These are phyloP conservation scores for Neofusicoccum laricinum DNA, from an alignment of 2,329 filamentous ascomycete species.

Conservation along the genomic window DNA sequence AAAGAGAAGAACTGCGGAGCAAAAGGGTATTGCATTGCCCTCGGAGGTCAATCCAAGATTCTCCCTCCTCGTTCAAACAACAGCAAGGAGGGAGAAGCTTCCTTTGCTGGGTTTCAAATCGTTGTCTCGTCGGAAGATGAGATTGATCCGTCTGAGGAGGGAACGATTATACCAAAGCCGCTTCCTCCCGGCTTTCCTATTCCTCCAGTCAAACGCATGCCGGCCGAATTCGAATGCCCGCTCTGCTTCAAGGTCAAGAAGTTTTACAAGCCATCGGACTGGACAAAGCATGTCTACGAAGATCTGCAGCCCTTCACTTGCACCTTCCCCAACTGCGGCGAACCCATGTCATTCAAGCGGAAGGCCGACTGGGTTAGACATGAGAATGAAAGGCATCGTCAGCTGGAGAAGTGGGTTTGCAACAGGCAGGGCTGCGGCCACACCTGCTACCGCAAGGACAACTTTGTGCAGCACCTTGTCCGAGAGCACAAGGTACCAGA, in stretches of 20 bases:
- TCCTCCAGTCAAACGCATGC: constrained; percentile 72
- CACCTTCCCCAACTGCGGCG: constrained; percentile 78
- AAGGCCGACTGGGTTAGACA: constrained; percentile 96
- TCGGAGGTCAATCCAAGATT: constrained; percentile 64
- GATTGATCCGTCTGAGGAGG: constrained; percentile 63
- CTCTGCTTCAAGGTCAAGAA: constrained; percentile 83
- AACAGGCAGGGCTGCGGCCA: constrained; percentile 77
- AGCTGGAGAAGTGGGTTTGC: constrained; percentile 89
- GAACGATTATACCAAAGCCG: constrained; percentile 54
- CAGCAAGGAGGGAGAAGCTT: constrained; percentile 56
- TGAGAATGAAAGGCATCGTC: constrained; percentile 86
- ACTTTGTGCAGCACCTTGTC: constrained; percentile 89
- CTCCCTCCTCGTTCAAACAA: constrained; percentile 58
- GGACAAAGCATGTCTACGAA: constrained; percentile 95
- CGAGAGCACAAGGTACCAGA: constrained; percentile 86
- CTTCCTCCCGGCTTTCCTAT: constrained; percentile 80
- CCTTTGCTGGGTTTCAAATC: constrained; percentile 52
- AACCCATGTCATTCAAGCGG: constrained; percentile 88
- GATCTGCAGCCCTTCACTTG: constrained; percentile 92
- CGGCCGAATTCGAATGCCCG: constrained; percentile 85
- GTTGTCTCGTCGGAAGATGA: constrained; percentile 62
- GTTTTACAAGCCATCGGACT: constrained; percentile 88
- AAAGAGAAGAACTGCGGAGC: constrained; percentile 58
- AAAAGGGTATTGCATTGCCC: constrained; percentile 60
- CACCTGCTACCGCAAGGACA: constrained; percentile 82